Evolutionary conservation across 2,329 filamentous ascomycete genomes (phyloP).

Genomic region (Ceratocystis diversiconidia): DNA sequence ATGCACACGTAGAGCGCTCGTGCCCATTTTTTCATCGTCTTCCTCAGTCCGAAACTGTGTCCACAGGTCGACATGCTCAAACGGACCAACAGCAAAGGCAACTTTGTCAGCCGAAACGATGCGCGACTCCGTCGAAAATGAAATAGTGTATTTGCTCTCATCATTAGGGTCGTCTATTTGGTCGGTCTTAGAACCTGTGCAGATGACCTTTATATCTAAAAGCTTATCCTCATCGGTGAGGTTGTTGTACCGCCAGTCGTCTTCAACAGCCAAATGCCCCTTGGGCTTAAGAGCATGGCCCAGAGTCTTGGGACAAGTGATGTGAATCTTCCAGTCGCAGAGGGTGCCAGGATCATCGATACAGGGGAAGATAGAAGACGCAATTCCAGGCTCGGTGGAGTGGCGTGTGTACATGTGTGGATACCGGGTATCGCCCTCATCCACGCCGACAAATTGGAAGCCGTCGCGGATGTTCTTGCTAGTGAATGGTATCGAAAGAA

Average conservation of each 20-base stretch:
- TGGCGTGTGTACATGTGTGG: constrained; percentile 86
- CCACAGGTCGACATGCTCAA: constrained; percentile 76
- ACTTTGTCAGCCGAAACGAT: constrained; percentile 76
- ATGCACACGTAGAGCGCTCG: constrained; percentile 75
- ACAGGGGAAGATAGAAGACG: constrained; percentile 83
- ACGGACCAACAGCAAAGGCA: constrained; percentile 86
- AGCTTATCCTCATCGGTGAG: constrained; percentile 68
- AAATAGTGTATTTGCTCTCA: constrained; percentile 71
- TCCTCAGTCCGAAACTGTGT: constrained; percentile 80
- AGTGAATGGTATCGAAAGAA: constrained; percentile 57
- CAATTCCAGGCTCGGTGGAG: constrained; percentile 60
- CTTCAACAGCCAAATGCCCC: constrained; percentile 23
- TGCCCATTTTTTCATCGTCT: constrained; percentile 79
- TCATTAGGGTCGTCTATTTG: constrained; percentile 66
- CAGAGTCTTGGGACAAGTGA: constrained; percentile 73
- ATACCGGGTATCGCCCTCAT: constrained; percentile 65
- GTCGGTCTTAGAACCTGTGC: constrained; percentile 77
- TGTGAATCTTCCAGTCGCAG: constrained; percentile 75
- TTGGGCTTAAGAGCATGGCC: constrained; percentile 51
- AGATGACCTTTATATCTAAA: constrained; percentile 77
- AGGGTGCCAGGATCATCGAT: constrained; percentile 72
- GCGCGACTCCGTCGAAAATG: constrained; percentile 56
- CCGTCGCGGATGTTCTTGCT: constrained; percentile 68
- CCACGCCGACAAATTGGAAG: constrained; percentile 78
- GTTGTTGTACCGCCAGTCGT: constrained; percentile 23